Conservation (phyloP, 139 green algal species). For the Gonium pectorale region DNA sequence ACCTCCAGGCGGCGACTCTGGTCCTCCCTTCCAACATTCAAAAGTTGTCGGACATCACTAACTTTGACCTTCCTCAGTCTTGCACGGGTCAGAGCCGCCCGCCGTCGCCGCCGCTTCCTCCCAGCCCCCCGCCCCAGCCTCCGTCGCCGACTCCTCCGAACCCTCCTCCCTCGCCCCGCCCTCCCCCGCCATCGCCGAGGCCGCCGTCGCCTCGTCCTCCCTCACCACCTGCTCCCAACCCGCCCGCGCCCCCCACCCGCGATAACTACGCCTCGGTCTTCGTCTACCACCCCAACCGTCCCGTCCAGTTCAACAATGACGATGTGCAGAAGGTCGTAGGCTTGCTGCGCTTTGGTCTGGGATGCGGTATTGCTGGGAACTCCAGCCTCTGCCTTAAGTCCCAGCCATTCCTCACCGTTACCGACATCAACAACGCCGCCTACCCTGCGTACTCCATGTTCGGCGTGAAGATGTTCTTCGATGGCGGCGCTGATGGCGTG, state of each 20-base stretch:
- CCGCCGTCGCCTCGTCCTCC: background rate
- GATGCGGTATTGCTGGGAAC: background rate
- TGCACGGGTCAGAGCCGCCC: background rate
- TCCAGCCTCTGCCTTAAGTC: background rate
- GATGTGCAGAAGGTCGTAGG: background rate
- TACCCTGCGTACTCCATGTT: conserved; percentile 21
- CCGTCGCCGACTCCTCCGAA: background rate
- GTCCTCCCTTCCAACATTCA: background rate
- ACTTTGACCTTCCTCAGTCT: background rate
- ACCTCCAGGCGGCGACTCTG: background rate
- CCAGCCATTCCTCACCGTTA: background rate
- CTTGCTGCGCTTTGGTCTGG: background rate
- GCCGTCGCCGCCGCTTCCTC: conserved; percentile 8
- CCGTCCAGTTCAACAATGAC: background rate
- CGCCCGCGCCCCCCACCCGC: background rate
- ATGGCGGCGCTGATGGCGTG: background rate
- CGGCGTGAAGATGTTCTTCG: conserved; percentile 41
- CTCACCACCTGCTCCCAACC: background rate
- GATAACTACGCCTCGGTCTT: background rate
- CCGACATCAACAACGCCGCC: conserved; percentile 39
- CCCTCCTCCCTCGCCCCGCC: background rate
- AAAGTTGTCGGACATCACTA: background rate
- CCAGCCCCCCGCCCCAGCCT: background rate
- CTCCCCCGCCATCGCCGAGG: background rate
- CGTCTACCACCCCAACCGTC: conserved; percentile 13